Evolutionary conservation across 1,284 basidiomycete genomes (phyloP), one percentile per base, ranked within the genome.

Genomic region (Rhodotorula sp.): DNA sequence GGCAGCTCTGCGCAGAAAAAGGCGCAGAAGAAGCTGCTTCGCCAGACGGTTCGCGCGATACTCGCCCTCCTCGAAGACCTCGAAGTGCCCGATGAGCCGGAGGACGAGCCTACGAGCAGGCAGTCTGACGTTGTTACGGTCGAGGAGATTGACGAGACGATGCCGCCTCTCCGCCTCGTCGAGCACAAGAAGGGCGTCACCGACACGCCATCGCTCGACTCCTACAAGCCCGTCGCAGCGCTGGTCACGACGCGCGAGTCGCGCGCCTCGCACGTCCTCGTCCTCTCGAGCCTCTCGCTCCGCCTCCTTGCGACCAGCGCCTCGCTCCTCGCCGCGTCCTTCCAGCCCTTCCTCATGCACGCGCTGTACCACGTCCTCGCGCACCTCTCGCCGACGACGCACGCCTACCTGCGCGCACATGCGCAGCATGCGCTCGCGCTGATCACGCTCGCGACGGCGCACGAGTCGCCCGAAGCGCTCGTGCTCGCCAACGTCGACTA

Each of bases 401-500:
- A 85, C 25, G 81, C 86, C 2, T 85, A 89, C 75, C 84, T 95
- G 12, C 88, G 89, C 13, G 83, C 86, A 2, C 90, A 89, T 34
- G 92, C 89, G 2, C 83, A 89, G 8, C 86, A 88, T 8, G 84
- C 92, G 2, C 84, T 97, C 53, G 81, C 86, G 71, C 88, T 86
- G 72, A 86, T 95, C 56, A 85, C 92, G 4, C 83, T 85, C 34
- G 84, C 87, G 67, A 87, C 88, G 2, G 92, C 90, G 3, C 94
- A 93, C 77, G 91, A 92, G 12, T 90, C 90, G 2, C 87, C 91
- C 0, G 87, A 88, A 48, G 93, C 93, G 78, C 84, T 97, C 46
- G 84, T 97, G 8, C 85, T 97, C 45, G 90, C 93, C 42, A 95
- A 97, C 80, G 94, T 95, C 76, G 94, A 97, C 82, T 97, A 97